Conservation (phyloP, 768 basidiomycete genomes). For the Mycena chlorophos region DNA sequence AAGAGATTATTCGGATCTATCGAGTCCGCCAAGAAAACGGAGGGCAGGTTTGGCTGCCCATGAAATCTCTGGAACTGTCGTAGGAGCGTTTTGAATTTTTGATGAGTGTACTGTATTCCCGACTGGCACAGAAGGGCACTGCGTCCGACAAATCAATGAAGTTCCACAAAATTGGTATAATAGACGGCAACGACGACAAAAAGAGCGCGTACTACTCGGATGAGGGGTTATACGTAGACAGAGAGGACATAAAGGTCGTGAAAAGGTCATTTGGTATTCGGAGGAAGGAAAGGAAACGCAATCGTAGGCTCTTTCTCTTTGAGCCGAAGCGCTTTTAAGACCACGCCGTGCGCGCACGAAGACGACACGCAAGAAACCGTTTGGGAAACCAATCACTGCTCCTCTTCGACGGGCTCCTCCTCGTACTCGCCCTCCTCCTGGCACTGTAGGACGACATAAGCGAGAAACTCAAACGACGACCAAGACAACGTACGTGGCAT, state of each 20-base stretch:
- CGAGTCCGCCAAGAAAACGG: no score
- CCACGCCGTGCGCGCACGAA: no score
- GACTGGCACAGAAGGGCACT: no score
- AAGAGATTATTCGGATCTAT: no score
- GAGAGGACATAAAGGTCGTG: neutral
- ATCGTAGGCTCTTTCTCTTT: no score
- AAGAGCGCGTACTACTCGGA: neutral
- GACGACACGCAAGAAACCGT: no score
- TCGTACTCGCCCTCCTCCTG: conserved; percentile 88
- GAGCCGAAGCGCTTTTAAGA: no score
- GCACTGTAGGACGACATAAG: conserved; percentile 45
- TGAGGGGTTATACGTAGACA: neutral
- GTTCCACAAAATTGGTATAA: neutral
- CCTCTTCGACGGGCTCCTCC: conserved; percentile 71
- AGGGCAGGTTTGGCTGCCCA: no score
- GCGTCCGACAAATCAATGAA: no score
- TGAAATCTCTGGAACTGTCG: no score
- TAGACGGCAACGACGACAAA: neutral
- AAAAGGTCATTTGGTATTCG: neutral
- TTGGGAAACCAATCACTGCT: conserved; percentile 27
- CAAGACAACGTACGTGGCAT: conserved; percentile 71
- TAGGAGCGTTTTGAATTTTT: no score
- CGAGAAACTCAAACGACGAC: neutral
- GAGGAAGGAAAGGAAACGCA: neutral
- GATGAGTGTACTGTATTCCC: no score